Conservation (phyloP, 2,329 filamentous ascomycete genomes). For the Xylariaceae sp. region DNA sequence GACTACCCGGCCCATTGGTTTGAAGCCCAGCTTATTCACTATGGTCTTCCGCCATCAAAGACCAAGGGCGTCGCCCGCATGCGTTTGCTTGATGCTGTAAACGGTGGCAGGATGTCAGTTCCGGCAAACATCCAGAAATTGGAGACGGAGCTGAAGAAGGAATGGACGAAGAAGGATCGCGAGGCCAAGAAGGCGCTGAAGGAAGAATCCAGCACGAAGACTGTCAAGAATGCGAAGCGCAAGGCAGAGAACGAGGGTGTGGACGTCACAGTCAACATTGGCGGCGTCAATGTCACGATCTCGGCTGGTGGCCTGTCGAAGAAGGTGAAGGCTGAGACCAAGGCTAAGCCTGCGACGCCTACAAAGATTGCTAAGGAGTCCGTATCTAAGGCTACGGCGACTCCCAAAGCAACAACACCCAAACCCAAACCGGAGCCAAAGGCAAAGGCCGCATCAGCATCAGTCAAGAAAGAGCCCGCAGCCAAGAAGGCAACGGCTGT, state of each 20-base stretch:
- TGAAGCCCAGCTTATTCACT: constrained; percentile 61
- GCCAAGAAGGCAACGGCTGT: neutral
- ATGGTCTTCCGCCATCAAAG: constrained; percentile 55
- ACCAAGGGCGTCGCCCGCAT: constrained; percentile 57
- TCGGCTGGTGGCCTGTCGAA: constrained; percentile 20
- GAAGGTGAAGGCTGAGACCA: constrained; percentile 7
- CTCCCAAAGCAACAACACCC: constrained; percentile 5
- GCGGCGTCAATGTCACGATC: constrained; percentile 29
- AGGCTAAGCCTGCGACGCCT: constrained; percentile 17
- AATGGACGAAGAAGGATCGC: constrained; percentile 51
- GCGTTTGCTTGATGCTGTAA: constrained; percentile 56
- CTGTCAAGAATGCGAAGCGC: constrained; percentile 28
- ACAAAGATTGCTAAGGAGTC: constrained; percentile 8
- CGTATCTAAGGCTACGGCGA: neutral
- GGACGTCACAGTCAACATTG: constrained; percentile 25
- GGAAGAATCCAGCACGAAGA: constrained; percentile 1
- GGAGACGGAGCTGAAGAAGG: constrained; percentile 55
- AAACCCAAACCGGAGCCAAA: constrained; percentile 18
- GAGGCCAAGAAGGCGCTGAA: constrained; percentile 42
- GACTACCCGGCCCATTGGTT: constrained; percentile 61
- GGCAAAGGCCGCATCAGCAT: constrained; percentile 10
- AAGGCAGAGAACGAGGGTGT: constrained; percentile 29
- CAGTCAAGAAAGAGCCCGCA: neutral
- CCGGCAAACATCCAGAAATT: constrained; percentile 47
- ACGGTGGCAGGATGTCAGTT: constrained; percentile 45